Evolutionary conservation across 1,284 basidiomycete species (phyloP).

Genomic region (Sanguinoderma infundibulare): DNA sequence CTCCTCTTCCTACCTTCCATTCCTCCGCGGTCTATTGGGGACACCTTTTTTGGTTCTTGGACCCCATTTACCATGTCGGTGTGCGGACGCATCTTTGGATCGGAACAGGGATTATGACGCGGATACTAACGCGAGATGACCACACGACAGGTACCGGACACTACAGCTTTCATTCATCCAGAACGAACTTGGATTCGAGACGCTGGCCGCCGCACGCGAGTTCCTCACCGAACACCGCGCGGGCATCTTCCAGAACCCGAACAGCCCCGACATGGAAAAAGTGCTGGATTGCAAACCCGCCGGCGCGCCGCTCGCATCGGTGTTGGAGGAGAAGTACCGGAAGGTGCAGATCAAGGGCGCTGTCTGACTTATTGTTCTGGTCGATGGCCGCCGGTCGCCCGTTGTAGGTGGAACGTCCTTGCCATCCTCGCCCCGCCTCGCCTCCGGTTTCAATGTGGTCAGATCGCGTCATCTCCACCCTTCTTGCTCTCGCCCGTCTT

Average conservation of each 20-base stretch:
- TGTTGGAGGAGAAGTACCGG: constrained; percentile 77
- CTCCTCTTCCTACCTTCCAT: constrained; percentile 5
- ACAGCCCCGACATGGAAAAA: constrained; percentile 60
- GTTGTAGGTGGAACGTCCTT: constrained; percentile 3
- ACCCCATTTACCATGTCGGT: neutral
- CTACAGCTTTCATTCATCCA: constrained; percentile 81
- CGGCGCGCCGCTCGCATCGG: constrained; percentile 53
- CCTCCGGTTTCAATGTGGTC: neutral
- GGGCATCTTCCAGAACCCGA: constrained; percentile 71
- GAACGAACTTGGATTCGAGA: constrained; percentile 85
- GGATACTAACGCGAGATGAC: neutral
- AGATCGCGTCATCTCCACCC: neutral
- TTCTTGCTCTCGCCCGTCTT: neutral
- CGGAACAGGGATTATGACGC: neutral
- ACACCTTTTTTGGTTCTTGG: neutral
- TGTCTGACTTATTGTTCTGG: constrained; percentile 31
- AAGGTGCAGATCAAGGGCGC: constrained; percentile 76
- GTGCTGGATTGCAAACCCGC: constrained; percentile 70
- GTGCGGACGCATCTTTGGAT: neutral
- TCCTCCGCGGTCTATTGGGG: neutral
- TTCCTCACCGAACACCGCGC: constrained; percentile 80
- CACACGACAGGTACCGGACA: constrained; percentile 68
- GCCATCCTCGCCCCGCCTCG: neutral
- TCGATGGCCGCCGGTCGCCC: neutral
- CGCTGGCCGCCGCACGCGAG: constrained; percentile 60